Evolutionary conservation across 2,329 filamentous ascomycete genomes (phyloP).

Genomic region (Sarocladiaceae sp.): DNA sequence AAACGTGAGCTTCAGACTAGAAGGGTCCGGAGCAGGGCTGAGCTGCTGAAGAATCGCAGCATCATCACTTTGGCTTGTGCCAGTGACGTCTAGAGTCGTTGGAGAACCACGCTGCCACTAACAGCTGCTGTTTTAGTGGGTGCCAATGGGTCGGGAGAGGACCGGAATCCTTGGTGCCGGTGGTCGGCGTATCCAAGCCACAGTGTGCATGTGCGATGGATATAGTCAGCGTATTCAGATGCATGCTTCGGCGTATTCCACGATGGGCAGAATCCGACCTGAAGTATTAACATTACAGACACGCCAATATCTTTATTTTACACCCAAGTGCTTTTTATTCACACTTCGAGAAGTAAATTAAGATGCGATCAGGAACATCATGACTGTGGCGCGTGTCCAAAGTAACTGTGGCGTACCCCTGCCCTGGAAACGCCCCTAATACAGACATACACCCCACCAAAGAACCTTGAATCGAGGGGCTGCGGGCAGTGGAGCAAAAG

Average conservation of each 20-base stretch:
- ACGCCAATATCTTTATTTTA: too few species aligned
- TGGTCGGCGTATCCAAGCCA: neutral
- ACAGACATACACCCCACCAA: neutral
- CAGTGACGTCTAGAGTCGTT: neutral
- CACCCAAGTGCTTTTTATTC: too few species aligned
- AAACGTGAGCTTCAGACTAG: slow-evolving; percentile 1
- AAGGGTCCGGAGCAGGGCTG: too few species aligned
- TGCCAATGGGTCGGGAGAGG: neutral
- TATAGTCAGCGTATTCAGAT: too few species aligned
- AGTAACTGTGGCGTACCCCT: neutral
- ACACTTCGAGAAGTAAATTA: too few species aligned
- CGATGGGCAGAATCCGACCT: too few species aligned
- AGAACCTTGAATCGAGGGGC: slow-evolving; percentile 3
- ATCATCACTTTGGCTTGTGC: slow-evolving; percentile 4
- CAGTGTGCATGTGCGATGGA: too few species aligned
- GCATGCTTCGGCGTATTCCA: too few species aligned
- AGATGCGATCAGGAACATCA: neutral
- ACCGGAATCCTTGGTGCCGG: neutral
- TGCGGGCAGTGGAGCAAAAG: neutral
- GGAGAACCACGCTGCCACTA: neutral
- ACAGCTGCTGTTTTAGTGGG: too few species aligned
- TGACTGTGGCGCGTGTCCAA: neutral
- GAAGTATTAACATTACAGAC: too few species aligned
- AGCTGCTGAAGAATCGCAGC: neutral
- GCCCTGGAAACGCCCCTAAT: too few species aligned